These are phyloP conservation scores for Ceratocystis cubensis DNA, from an alignment of 2,329 filamentous ascomycete species.

Conservation along the genomic window DNA sequence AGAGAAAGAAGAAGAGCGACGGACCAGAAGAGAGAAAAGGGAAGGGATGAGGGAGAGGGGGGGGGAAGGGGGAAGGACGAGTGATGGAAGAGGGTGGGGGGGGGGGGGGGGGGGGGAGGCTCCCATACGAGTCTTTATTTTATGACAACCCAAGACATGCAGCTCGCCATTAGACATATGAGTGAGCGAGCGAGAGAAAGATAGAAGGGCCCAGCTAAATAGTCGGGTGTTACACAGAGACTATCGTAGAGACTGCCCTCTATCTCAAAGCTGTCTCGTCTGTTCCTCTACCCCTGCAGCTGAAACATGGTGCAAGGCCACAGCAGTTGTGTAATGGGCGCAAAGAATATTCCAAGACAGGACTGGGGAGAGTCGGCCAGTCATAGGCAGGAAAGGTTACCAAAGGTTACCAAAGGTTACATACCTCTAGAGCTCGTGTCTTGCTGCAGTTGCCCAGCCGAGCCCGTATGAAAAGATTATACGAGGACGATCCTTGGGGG, in stretches of 20 bases:
- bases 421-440: constrained; percentile 10
- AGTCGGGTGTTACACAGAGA: not conserved
- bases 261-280: not conserved
- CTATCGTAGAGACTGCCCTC: not conserved
- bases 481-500: not conserved
- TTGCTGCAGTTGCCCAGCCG: constrained; percentile 1
- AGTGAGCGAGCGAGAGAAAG: not conserved
- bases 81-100: too few species aligned
- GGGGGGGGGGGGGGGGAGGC: not conserved
- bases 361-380: not conserved
- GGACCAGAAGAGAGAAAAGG: too few species aligned
- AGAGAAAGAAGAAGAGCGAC: too few species aligned
- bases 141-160: constrained; percentile 4
- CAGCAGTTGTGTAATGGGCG: constrained; percentile 2
- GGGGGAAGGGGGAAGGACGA: too few species aligned
- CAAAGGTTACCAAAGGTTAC: not conserved
- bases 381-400: not conserved
- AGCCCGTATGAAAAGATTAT: not conserved
- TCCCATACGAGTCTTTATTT: not conserved
- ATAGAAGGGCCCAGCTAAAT: not conserved
- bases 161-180: not conserved
- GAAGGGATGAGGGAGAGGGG: too few species aligned
- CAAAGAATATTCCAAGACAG: not conserved
- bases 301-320: constrained; percentile 10
- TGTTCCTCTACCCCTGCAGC: constrained; percentile 13